Conservation (phyloP, 768 basidiomycete genomes). For the Termitomyces sp. region DNA sequence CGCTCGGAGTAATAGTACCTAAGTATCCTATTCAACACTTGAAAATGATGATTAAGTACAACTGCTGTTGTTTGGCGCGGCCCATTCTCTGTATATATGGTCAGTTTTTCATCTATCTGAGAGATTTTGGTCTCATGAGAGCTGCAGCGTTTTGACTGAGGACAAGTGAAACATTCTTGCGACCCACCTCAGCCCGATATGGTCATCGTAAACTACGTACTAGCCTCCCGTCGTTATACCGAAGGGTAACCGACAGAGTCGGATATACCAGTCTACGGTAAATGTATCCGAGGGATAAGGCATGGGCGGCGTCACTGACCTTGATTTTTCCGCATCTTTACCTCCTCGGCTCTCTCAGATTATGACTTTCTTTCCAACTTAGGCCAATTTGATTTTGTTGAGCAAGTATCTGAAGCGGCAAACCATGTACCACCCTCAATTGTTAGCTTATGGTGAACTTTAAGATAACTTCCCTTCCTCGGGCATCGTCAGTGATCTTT, state of each 20-base stretch:
- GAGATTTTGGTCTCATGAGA: neutral
- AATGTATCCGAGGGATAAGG: slow-evolving; percentile 1
- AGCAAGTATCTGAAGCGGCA: neutral
- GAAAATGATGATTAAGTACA: too few species aligned
- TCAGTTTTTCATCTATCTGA: too few species aligned
- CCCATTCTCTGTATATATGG: too few species aligned
- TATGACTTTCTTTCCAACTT: neutral
- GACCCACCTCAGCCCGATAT: slow-evolving; percentile 4
- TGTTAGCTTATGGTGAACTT: neutral
- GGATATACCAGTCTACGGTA: neutral
- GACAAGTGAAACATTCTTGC: neutral
- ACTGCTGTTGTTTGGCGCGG: too few species aligned
- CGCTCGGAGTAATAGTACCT: too few species aligned
- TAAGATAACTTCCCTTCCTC: neutral
- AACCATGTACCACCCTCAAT: neutral
- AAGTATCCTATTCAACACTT: too few species aligned
- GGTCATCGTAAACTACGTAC: neutral
- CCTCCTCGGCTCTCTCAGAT: neutral
- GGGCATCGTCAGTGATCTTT: neutral
- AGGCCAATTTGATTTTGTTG: neutral
- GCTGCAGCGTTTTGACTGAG: neutral
- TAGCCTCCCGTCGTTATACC: neutral
- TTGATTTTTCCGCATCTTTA: neutral
- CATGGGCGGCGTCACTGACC: neutral
- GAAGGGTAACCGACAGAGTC: neutral